Evolutionary conservation across 192 early-diverging fungal species (phyloP).

Genomic region (Linderina pennispora): DNA sequence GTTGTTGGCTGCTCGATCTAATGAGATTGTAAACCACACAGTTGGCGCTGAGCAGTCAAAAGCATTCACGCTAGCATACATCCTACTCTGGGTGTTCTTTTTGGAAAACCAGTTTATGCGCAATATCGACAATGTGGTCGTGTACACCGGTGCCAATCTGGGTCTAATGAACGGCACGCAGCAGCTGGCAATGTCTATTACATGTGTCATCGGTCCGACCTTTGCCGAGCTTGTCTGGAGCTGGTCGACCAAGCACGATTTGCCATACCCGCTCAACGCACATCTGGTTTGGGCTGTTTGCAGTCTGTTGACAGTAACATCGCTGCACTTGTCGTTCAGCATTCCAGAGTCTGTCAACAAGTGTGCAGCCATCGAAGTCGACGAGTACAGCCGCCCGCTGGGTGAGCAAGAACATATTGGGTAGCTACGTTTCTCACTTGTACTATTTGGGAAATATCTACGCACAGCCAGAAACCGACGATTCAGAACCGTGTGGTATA

Average conservation of each 20-base stretch:
- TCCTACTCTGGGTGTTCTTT: slow-evolving; percentile 22
- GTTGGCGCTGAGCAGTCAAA: not conserved
- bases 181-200: slow-evolving; percentile 18
- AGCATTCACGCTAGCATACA: not conserved
- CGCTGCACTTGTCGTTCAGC: no score
- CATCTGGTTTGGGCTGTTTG: slow-evolving; percentile 40
- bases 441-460: no score
- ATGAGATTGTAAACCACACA: not conserved
- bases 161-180: slow-evolving; percentile 34
- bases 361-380: no score
- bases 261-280: slow-evolving; percentile 31
- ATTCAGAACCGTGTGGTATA: no score
- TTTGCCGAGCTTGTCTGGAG: slow-evolving; percentile 26
- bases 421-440: no score
- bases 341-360: no score
- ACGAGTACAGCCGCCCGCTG: no score
- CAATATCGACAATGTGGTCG: slow-evolving; percentile 13
- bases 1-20: slow-evolving; percentile 1
- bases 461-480: no score
- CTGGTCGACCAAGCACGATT: slow-evolving; percentile 29
- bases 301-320: no score
- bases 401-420: no score
- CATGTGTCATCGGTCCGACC: slow-evolving; percentile 19
- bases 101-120: slow-evolving; percentile 11
- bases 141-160: slow-evolving; percentile 31